Evolutionary conservation across 805 yeast genomes (phyloP), one percentile per base, ranked within the genome.

Genomic region (Scheffersomyces spartinae): DNA sequence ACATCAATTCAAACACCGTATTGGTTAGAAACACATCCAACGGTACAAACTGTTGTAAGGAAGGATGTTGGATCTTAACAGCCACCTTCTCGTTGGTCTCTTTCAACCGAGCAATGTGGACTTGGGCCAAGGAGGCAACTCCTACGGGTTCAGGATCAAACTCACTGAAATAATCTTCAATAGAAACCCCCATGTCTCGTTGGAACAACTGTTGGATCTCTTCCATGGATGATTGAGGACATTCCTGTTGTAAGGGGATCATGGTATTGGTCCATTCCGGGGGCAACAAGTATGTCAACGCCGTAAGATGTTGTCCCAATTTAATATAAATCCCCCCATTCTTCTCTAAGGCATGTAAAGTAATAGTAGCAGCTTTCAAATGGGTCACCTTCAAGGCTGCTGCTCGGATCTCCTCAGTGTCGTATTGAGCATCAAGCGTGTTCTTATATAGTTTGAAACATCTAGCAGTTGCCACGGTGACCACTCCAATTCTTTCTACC

Each of bases 81-180:
- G 98, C 98, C 3, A 88, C 97, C 40, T 64, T 70, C 32, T 74
- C 66, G 2, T 80, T 82, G 1, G 63, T 64, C 3, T 46, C 53
- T 29, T 56, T 64, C 27, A 86, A 45, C 2, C 49, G 64, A 0
- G 93, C 99, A 13, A 61, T 55, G 52, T 91, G 97, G 4, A 91
- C 99, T 45, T 91, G 99, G 0, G 98, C 98, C 36, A 91, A 61
- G 1, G 95, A 83, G 0, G 98, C 98, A 4, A 83, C 93, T 2
- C 98, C 99, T 21, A 91, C 74, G 0, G 99, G 98, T 7, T 46
- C 50, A 0, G 68, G 64, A 31, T 77, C 68, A 42, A 91, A 82
- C 20, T 65, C 71, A 7, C 55, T 47, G 47, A 91, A 91, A 21
- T 72, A 37, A 1, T 80, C 91, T 11, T 63, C 66, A 9, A 88